Conservation (phyloP, 2,329 filamentous ascomycete species). For the Colletotrichum euphorbiae region DNA sequence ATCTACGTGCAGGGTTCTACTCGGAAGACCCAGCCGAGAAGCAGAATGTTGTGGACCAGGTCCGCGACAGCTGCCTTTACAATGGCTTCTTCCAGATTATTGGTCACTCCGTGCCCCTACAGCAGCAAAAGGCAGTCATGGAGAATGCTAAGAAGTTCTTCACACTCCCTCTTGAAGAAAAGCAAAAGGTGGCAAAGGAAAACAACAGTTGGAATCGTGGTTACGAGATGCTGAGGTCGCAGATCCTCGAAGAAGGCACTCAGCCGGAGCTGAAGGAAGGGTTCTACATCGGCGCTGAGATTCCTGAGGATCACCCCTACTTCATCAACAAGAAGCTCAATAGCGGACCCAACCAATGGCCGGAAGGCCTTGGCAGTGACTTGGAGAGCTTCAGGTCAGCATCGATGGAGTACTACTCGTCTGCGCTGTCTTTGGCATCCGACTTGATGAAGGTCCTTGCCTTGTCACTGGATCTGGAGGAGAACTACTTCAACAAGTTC, state of each 20-base stretch:
- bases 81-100: slow-evolving; percentile 67
- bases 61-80: slow-evolving; percentile 56
- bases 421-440: slow-evolving; percentile 53
- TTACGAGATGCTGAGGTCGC: slow-evolving; percentile 60
- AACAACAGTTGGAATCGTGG: slow-evolving; percentile 58
- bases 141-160: slow-evolving; percentile 60
- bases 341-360: slow-evolving; percentile 58
- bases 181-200: slow-evolving; percentile 54
- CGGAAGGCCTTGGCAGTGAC: slow-evolving; percentile 47
- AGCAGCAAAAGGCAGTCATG: slow-evolving; percentile 55
- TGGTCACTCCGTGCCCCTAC: slow-evolving; percentile 57
- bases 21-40: slow-evolving; percentile 42
- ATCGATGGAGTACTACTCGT: slow-evolving; percentile 54
- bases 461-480: slow-evolving; percentile 53
- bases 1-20: slow-evolving; percentile 39
- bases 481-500: slow-evolving; percentile 57
- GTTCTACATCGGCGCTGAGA: slow-evolving; percentile 55
- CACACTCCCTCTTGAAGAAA: slow-evolving; percentile 54
- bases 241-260: slow-evolving; percentile 57
- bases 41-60: slow-evolving; percentile 48
- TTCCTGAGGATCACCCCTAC: slow-evolving; percentile 54
- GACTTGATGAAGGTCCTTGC: slow-evolving; percentile 57
- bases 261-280: slow-evolving; percentile 62
- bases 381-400: slow-evolving; percentile 51
- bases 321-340: slow-evolving; percentile 54